These are phyloP conservation scores for Schizophyllum commune DNA, from an alignment of 1,284 basidiomycete genomes.

Conservation along the genomic window DNA sequence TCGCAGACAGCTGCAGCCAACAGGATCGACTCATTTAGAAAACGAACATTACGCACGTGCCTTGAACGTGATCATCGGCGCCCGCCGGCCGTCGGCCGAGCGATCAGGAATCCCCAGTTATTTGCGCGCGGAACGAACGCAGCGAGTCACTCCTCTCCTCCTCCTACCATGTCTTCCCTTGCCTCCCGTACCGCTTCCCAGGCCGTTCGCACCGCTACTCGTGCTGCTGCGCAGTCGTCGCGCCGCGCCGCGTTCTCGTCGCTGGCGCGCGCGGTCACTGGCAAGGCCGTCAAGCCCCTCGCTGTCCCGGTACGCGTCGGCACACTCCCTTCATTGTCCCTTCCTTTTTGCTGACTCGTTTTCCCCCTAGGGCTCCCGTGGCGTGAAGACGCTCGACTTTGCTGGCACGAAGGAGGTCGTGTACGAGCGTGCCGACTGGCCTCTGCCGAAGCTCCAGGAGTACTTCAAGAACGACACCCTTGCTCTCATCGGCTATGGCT, in stretches of 20 bases:
- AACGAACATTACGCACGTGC: background rate
- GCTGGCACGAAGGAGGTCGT: constrained; percentile 93
- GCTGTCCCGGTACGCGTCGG: constrained; percentile 35
- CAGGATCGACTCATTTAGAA: background rate
- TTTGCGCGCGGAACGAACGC: background rate
- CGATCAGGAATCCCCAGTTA: background rate
- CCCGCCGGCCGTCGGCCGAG: background rate
- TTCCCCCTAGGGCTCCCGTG: constrained; percentile 45
- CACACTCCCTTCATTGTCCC: constrained; percentile 13
- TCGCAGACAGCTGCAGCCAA: background rate
- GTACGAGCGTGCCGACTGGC: constrained; percentile 99
- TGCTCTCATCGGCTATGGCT: constrained; percentile 97
- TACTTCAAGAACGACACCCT: constrained; percentile 99
- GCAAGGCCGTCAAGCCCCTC: constrained; percentile 30
- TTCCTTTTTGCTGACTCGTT: background rate
- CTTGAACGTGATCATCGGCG: background rate
- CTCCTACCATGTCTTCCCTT: constrained; percentile 48
- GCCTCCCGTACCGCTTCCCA: constrained; percentile 50
- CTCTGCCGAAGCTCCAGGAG: constrained; percentile 93
- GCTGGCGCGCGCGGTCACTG: constrained; percentile 45
- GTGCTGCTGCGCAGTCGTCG: constrained; percentile 43
- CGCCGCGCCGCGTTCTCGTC: constrained; percentile 69
- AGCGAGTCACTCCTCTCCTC: background rate
- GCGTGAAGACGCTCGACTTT: constrained; percentile 97
- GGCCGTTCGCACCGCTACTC: constrained; percentile 51